phyloP scores from a whole-genome alignment of 805 yeast genomes.

The Candida oleophila region DNA sequence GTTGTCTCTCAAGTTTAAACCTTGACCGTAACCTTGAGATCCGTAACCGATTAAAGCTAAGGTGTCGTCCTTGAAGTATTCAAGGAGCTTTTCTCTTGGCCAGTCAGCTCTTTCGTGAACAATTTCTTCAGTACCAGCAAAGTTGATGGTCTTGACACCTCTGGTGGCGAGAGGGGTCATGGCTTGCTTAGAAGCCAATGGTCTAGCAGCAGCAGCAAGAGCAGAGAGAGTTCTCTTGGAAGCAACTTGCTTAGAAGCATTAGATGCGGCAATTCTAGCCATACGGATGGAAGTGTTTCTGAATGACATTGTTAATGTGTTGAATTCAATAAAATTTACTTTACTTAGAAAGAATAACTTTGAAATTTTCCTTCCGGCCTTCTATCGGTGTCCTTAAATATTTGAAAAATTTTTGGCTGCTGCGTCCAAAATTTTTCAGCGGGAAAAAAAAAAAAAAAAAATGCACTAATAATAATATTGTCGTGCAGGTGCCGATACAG shows the following conservation, averaged over 20 bases:
- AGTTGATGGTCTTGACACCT: slow-evolving; percentile 95
- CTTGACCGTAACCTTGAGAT: slow-evolving; percentile 99
- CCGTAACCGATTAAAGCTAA: slow-evolving; percentile 98
- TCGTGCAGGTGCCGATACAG: slow-evolving; percentile 6
- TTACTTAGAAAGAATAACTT: not conserved
- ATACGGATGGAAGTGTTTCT: slow-evolving; percentile 44
- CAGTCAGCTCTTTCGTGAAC: slow-evolving; percentile 99
- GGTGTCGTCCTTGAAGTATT: slow-evolving; percentile 97
- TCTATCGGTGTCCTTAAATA: not conserved
- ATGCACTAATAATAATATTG: not conserved
- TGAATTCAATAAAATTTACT: not conserved
- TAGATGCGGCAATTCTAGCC: slow-evolving; percentile 49
- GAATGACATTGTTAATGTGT: slow-evolving; percentile 34
- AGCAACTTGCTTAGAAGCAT: slow-evolving; percentile 43
- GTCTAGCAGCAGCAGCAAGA: slow-evolving; percentile 46
- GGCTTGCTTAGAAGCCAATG: slow-evolving; percentile 38
- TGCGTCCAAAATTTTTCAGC: not conserved
- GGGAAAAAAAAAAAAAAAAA: not conserved
- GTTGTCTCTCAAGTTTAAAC: slow-evolving; percentile 98
- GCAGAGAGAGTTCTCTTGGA: slow-evolving; percentile 69
- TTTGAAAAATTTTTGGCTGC: slow-evolving; percentile 3
- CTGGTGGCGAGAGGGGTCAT: slow-evolving; percentile 60
- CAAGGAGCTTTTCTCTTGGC: slow-evolving; percentile 95
- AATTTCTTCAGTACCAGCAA: slow-evolving; percentile 91
- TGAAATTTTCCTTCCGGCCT: not conserved